Evolutionary conservation across 352 stramenopile species (phyloP).

Genomic region (Phytophthora citrophthora): DNA sequence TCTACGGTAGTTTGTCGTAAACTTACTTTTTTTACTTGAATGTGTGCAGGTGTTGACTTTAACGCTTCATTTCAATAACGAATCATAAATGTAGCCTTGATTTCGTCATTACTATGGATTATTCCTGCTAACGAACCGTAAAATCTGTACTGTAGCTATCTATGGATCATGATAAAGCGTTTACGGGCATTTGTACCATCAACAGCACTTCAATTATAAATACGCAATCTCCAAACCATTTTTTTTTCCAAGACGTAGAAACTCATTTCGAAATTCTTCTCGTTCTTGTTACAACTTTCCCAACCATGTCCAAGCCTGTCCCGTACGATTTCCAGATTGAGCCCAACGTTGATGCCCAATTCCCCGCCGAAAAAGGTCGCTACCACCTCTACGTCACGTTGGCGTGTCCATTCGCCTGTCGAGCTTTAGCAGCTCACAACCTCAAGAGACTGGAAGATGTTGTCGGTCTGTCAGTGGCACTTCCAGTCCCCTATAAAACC

Average conservation of each 20-base stretch:
- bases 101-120: too few species aligned
- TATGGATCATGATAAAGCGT: too few species aligned
- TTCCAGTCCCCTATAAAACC: neutral
- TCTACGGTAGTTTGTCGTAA: neutral
- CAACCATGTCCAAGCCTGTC: slow-evolving; percentile 14
- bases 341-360: slow-evolving; percentile 11
- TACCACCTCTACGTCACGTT: slow-evolving; percentile 68
- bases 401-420: slow-evolving; percentile 38
- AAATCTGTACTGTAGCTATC: too few species aligned
- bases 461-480: neutral
- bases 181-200: too few species aligned
- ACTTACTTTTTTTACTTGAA: neutral
- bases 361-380: slow-evolving; percentile 46
- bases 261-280: neutral
- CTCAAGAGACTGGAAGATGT: neutral
- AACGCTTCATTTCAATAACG: neutral
- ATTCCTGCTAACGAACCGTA: too few species aligned
- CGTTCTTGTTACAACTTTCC: neutral
- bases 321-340: slow-evolving; percentile 35
- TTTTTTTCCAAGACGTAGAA: neutral
- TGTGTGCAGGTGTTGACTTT: neutral
- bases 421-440: slow-evolving; percentile 20
- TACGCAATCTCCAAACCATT: neutral
- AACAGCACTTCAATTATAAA: too few species aligned
- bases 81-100: too few species aligned